Percentiles rank a stretch among this genome's conserved stretches.
Evolutionary conservation across 176 grass and related monocot genomes (phyloP).

Genomic region (Bothriochloa decipiens): DNA sequence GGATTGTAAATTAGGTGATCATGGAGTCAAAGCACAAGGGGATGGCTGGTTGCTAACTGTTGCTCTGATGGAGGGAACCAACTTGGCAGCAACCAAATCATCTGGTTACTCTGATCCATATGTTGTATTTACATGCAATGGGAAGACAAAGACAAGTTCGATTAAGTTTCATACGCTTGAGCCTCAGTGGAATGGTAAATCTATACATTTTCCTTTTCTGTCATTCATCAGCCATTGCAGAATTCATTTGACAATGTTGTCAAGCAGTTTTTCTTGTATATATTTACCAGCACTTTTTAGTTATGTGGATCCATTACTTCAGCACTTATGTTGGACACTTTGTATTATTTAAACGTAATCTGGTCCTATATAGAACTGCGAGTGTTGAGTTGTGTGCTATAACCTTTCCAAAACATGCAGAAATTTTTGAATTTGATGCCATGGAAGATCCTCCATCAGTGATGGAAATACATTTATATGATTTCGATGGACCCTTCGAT

Average conservation of each 20-base stretch:
- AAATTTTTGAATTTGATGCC: conserved; percentile 98
- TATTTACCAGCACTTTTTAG: neutral
- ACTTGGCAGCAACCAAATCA: conserved; percentile 72
- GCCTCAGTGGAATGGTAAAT: conserved; percentile 96
- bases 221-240: neutral
- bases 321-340: neutral
- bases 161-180: conserved; percentile 90
- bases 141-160: conserved; percentile 88
- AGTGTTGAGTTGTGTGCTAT: neutral
- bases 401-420: conserved; percentile 57
- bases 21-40: conserved; percentile 84
- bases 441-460: conserved; percentile 92
- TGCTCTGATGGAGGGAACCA: conserved; percentile 79
- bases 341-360: neutral
- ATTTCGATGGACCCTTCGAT: conserved; percentile 97
- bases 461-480: conserved; percentile 80
- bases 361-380: conserved; percentile 11
- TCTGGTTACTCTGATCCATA: conserved; percentile 87
- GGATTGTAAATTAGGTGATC: conserved; percentile 65
- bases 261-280: neutral
- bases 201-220: neutral
- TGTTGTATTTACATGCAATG: conserved; percentile 96
- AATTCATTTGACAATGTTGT: neutral
- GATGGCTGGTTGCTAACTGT: conserved; percentile 92
- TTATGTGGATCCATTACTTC: neutral